Base-by-base conservation (phyloP, 2,329 filamentous ascomycete species). In the Thelonectria rubi region DNA sequence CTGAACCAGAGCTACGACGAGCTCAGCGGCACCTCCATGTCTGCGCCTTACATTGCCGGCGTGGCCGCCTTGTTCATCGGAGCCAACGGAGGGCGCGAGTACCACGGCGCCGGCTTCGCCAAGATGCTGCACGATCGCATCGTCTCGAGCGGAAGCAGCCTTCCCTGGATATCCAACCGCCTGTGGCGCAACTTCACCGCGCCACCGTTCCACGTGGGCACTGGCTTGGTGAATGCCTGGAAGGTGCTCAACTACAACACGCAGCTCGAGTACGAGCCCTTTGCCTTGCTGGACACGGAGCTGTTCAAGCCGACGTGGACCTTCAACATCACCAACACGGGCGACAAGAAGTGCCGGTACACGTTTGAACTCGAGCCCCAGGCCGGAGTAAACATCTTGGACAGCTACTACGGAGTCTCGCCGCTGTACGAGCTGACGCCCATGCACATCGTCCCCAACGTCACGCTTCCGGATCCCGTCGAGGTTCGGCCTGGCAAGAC, bases 1-100 rank as follows among this genome's bases (percentile, higher is more conserved):
- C 76, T 79, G 2, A 72, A 79, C 21, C 74, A 75, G 21, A 65
- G 60, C 10, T 87, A 84, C 63, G 78, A 77, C 14, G 74, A 81
- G 7, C 74, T 82, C 55, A 81, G 78, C 46, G 85, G 85, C 46
- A 87, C 85, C 0, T 86, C 82, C 1, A 86, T 87, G 84, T 80
- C 84, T 1, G 80, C 80, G 5, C 84, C 84, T 0, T 84, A 84
- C 59, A 76, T 84, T 21, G 82, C 84, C 39, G 84, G 82, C 14
- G 74, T 83, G n/a, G 80, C 80, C 3, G 81, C 80, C 7, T 69
- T 84, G 24, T 82, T 79, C 62, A 76, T 82, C 45, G 74, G 77
- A 8, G 69, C 78, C 21, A 71, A 78, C 54, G 80, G 80, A 2
- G 80, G 80, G 1, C 76, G 80, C 15, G 70, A 72, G 54, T 60